Base-by-base conservation (phyloP, 352 stramenopile species). In the Globisporangium takayamanum region DNA sequence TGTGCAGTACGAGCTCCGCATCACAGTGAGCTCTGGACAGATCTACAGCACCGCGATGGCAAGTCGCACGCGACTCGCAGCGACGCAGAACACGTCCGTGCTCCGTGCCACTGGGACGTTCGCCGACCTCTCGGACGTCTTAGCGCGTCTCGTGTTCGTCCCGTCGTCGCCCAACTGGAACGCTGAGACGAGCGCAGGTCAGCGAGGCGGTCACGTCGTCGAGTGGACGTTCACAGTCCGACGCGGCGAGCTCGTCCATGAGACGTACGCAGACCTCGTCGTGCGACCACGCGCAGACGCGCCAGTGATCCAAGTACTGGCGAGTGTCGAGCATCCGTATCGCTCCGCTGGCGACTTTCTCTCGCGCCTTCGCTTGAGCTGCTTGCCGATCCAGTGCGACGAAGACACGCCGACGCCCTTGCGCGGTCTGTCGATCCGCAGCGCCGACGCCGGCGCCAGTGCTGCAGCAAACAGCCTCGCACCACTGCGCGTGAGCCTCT, bases 121-220 rank as follows among this genome's bases (percentile, higher is more conserved):
- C 10, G 16, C 41, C 2, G 55, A 60, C 8, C 63, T 80, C 28
- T 20, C 59, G 26, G 54, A 56, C n/a, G 37, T 58, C 10, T 57
- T 82, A 3, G 51, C 28, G 12, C 60, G 56, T 5, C 26, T 86
- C 15, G 46, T 74, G 22, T 89, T 71, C 39, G 45, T 68, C 15
- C 66, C 75, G 10, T 67, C 75, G 14, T 66, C 72, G 12, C 65
- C 68, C 44, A 87, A 87, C 59, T 89, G 78, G 76, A 80, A 87
- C 59, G 65, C 63, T 18, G 50, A 73, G 12, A 53, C 61, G 8
- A 59, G 58, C n/a, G 44, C 52, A 3, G 42, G 44, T 12, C 44
- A 25, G 1, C 41, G 52, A 2, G 49, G 20, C 18, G 20, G 51
- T 1, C 60, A 74, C 18, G 55, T 79, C 3, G 69, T 84, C 0